Percentiles rank a stretch among this genome's conserved stretches.
Evolutionary conservation across 2,329 filamentous ascomycete species (phyloP).

Genomic region (Chaetomiaceae sp.): DNA sequence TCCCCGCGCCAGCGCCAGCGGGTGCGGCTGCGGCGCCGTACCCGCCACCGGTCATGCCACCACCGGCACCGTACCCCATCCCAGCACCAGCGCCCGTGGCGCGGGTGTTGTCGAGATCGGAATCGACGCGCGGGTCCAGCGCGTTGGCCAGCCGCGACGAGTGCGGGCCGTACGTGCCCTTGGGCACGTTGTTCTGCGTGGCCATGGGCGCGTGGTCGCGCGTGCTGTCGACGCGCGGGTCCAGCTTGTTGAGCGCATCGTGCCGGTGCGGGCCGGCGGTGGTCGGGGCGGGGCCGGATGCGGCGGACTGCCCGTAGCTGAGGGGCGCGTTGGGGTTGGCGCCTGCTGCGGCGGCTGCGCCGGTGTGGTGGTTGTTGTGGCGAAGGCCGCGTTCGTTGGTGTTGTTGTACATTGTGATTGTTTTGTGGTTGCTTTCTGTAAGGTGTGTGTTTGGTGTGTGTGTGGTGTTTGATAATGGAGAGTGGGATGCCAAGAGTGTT

Average conservation of each 20-base stretch:
- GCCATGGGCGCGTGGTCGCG: conserved; percentile 16
- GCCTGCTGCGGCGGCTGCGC: not conserved
- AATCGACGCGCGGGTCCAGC: conserved; percentile 20
- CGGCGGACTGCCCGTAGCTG: conserved; percentile 18
- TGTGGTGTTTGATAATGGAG: not conserved
- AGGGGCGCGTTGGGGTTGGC: not conserved
- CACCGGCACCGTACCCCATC: not conserved
- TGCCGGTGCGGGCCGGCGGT: conserved; percentile 23
- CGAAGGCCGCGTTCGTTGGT: conserved; percentile 18
- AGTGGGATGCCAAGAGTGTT: not conserved
- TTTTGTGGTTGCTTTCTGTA: not conserved
- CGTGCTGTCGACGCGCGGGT: conserved; percentile 22
- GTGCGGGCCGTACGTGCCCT: conserved; percentile 21
- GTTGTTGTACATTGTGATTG: conserved; percentile 15
- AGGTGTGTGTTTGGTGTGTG: not conserved
- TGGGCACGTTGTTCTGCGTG: conserved; percentile 1
- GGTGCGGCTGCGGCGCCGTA: not conserved
- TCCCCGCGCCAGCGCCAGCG: not conserved
- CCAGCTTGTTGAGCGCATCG: conserved; percentile 25
- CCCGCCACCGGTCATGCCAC: not conserved
- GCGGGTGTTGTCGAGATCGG: conserved; percentile 6
- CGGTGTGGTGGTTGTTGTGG: not conserved
- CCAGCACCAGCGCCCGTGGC: not conserved
- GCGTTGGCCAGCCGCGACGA: conserved; percentile 16
- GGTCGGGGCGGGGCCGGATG: conserved; percentile 22